Evolutionary conservation across 1,284 basidiomycete species (phyloP).

Genomic region (Melampsora larici-populina): DNA sequence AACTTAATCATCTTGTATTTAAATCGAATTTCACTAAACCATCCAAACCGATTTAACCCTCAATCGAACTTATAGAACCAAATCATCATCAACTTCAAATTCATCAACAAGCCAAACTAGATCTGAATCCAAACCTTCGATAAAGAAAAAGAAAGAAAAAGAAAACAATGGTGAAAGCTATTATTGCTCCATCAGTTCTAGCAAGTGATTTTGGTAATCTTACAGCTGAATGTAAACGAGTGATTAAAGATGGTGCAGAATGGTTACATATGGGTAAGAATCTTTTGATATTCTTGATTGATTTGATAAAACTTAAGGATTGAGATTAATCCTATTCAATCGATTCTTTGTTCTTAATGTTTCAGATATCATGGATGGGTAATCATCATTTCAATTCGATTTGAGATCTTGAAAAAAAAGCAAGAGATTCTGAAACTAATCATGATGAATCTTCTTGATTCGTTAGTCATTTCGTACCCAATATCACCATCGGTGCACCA

Average conservation of each 20-base stretch:
- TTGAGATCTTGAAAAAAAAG: slow-evolving; percentile 12
- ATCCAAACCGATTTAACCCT: too few relatives aligned
- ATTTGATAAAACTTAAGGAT: neutral
- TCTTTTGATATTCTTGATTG: neutral
- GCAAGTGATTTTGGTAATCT: slow-evolving; percentile 86
- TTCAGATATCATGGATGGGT: slow-evolving; percentile 76
- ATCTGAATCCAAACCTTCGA: too few relatives aligned
- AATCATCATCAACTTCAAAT: too few relatives aligned
- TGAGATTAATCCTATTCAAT: neutral
- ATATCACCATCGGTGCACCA: slow-evolving; percentile 93
- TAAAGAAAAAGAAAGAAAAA: too few relatives aligned
- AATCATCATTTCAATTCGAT: slow-evolving; percentile 46
- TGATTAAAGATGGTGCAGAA: slow-evolving; percentile 85
- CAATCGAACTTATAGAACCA: too few relatives aligned
- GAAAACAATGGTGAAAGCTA: slow-evolving; percentile 33
- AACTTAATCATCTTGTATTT: too few relatives aligned
- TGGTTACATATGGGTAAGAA: slow-evolving; percentile 91
- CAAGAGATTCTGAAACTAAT: neutral
- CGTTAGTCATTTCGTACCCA: slow-evolving; percentile 92
- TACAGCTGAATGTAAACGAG: slow-evolving; percentile 82
- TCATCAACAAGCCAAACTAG: too few relatives aligned
- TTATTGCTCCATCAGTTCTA: slow-evolving; percentile 50
- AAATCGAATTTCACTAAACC: too few relatives aligned
- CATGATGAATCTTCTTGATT: neutral
- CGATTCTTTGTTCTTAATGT: neutral